These are phyloP conservation scores for Hydnomerulius pinastri DNA, from an alignment of 768 basidiomycete species.

Conservation along the genomic window DNA sequence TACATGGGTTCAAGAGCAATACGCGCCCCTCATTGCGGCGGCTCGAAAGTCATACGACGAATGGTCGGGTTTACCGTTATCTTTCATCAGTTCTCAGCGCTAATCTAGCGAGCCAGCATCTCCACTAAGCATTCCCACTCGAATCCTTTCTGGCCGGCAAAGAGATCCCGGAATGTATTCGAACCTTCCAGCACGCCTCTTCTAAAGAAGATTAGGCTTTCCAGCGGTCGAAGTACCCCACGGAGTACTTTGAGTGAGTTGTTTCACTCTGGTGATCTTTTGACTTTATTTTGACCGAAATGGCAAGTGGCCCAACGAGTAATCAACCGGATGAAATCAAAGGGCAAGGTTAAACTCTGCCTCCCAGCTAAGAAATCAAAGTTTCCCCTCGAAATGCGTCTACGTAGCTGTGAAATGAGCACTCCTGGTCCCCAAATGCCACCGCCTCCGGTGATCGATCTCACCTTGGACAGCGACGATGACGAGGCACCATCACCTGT, in stretches of 20 bases:
- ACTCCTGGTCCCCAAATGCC: neutral
- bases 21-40: slow-evolving; percentile 37
- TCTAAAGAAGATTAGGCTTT: slow-evolving; percentile 23
- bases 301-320: slow-evolving; percentile 26
- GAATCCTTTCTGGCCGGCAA: slow-evolving; percentile 9
- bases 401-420: slow-evolving; percentile 12
- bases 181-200: slow-evolving; percentile 6
- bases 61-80: slow-evolving; percentile 17
- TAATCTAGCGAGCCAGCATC: slow-evolving; percentile 17
- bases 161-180: slow-evolving; percentile 8
- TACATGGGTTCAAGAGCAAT: slow-evolving; percentile 41
- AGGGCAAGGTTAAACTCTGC: slow-evolving; percentile 25
- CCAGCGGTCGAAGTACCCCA: slow-evolving; percentile 15
- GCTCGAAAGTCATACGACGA: slow-evolving; percentile 31
- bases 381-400: slow-evolving; percentile 17
- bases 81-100: neutral
- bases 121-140: slow-evolving; percentile 1
- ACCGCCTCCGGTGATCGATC: slow-evolving; percentile 21
- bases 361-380: slow-evolving; percentile 17
- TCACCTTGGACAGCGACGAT: slow-evolving; percentile 14
- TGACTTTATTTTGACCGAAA: slow-evolving; percentile 3
- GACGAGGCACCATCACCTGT: slow-evolving; percentile 1
- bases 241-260: slow-evolving; percentile 23
- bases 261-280: neutral
- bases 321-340: slow-evolving; percentile 29